Percentiles rank a stretch among this genome's conserved stretches.
These are phyloP conservation scores for Hyphodiscus sp. DNA, from an alignment of 2,329 filamentous ascomycete genomes.

Conservation along the genomic window DNA sequence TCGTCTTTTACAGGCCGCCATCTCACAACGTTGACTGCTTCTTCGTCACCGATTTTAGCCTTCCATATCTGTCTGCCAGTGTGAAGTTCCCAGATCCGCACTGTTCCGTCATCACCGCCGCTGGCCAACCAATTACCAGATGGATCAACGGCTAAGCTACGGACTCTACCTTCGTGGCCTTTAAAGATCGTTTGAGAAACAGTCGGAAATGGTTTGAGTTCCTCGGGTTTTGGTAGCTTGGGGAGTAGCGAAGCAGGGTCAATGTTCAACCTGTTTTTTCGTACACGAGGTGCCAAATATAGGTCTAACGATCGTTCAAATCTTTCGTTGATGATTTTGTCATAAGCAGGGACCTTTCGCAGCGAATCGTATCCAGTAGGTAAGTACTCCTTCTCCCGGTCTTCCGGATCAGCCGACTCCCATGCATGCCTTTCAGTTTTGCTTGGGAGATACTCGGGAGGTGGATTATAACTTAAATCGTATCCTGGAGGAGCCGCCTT, in stretches of 20 bases:
- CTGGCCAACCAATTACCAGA: constrained; percentile 80
- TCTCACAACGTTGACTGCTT: constrained; percentile 75
- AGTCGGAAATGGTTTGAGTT: constrained; percentile 91
- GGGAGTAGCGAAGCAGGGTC: constrained; percentile 89
- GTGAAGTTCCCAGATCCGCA: constrained; percentile 81
- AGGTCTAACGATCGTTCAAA: constrained; percentile 94
- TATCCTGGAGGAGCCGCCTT: constrained; percentile 91
- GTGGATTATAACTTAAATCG: constrained; percentile 94
- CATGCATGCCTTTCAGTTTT: constrained; percentile 77
- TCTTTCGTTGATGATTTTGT: constrained; percentile 84
- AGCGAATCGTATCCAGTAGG: constrained; percentile 77
- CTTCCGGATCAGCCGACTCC: constrained; percentile 82
- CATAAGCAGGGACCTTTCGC: constrained; percentile 88
- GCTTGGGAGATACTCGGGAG: constrained; percentile 85
- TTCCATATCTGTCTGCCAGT: constrained; percentile 87
- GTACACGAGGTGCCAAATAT: constrained; percentile 86
- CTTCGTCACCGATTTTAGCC: constrained; percentile 69
- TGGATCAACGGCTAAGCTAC: constrained; percentile 78
- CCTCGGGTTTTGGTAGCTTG: constrained; percentile 86
- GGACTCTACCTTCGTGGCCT: constrained; percentile 83
- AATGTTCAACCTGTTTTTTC: constrained; percentile 93
- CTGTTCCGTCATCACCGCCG: constrained; percentile 89
- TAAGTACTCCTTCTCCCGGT: constrained; percentile 82
- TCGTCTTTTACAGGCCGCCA: constrained; percentile 84
- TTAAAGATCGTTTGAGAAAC: constrained; percentile 80